Evolutionary conservation across 192 early-diverging fungal genomes (phyloP), one percentile per base, ranked within the genome.

Genomic region (Anaeromyces robustus): DNA sequence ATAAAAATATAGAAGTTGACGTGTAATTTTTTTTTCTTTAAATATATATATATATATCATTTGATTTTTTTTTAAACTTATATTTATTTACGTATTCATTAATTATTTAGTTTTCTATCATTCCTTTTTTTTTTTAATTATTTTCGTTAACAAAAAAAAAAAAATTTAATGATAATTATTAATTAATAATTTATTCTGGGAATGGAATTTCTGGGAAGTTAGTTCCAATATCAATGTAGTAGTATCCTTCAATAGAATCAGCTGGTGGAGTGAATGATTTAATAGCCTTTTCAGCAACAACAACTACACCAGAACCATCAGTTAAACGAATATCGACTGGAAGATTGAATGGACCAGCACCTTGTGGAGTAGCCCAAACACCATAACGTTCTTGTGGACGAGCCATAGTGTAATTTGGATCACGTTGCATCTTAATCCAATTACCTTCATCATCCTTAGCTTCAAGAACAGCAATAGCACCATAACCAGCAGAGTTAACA

Each of bases 391-490:
- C 80, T 79, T 80, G 80, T 39, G 80, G 80, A 78, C 80, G 34
- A 77, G 80, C 41, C 31, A 79, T 77, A 79, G 80, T 80, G 78
- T 80, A 80, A 11, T 80, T 80, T 79, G 80, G 80, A 80, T 80
- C 80, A 77, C 68, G 80, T n/a, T 28, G 6, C 32, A 80, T n/a
- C 26, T 31, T 77, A 79, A 79, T n/a, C 80, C 80, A 80, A n/a
- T 32, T 79, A 31, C 32, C 37, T 14, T 77, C 30, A 78, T 80
- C 37, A 30, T 31, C 16, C 29, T 30, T 30, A 80, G 78, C 79
- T 77, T 80, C 43, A 77, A 80, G 30, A 77, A 78, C 68, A 28
- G 79, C 80, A 32, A 80, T 79, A 80, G 80, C 37, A 31, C 80
- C 80, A 12, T 9, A 31, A 80, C 80, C 80, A 79, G 80, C 80